These are phyloP conservation scores for Lactarius pseudohatsudake DNA, from an alignment of 768 basidiomycete genomes.

Conservation along the genomic window DNA sequence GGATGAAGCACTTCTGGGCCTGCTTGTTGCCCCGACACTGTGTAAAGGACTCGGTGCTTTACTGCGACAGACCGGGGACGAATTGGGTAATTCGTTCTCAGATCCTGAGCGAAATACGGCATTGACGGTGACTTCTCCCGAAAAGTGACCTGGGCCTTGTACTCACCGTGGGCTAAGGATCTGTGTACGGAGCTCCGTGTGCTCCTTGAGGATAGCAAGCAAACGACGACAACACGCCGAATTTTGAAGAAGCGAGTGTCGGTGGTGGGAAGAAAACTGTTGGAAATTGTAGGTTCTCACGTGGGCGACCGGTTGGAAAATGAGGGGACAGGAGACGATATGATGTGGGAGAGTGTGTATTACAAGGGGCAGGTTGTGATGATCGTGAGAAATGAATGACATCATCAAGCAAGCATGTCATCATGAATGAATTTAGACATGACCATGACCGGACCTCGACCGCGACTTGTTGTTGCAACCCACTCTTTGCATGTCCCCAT, in stretches of 20 bases:
- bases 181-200: slow-evolving; percentile 43
- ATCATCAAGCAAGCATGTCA: slow-evolving; percentile 5
- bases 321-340: not conserved
- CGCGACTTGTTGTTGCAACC: not conserved
- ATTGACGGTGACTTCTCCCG: not conserved
- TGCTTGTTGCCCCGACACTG: slow-evolving; percentile 49
- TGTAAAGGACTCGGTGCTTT: slow-evolving; percentile 50
- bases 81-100: slow-evolving; percentile 23
- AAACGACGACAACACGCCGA: not conserved
- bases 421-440: not conserved
- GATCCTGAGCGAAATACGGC: not conserved
- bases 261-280: slow-evolving; percentile 5
- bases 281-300: slow-evolving; percentile 2
- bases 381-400: slow-evolving; percentile 19
- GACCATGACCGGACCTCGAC: not conserved
- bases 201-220: slow-evolving; percentile 27
- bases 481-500: slow-evolving; percentile 24
- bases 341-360: slow-evolving; percentile 6
- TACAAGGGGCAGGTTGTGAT: slow-evolving; percentile 14
- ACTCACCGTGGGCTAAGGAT: slow-evolving; percentile 53
- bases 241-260: slow-evolving; percentile 16
- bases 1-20: slow-evolving; percentile 51
- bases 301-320: not conserved
- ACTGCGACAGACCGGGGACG: slow-evolving; percentile 24
- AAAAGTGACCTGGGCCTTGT: slow-evolving; percentile 29